Base-by-base conservation (phyloP, 2,329 filamentous ascomycete genomes). In the Geosmithia putterillii region DNA sequence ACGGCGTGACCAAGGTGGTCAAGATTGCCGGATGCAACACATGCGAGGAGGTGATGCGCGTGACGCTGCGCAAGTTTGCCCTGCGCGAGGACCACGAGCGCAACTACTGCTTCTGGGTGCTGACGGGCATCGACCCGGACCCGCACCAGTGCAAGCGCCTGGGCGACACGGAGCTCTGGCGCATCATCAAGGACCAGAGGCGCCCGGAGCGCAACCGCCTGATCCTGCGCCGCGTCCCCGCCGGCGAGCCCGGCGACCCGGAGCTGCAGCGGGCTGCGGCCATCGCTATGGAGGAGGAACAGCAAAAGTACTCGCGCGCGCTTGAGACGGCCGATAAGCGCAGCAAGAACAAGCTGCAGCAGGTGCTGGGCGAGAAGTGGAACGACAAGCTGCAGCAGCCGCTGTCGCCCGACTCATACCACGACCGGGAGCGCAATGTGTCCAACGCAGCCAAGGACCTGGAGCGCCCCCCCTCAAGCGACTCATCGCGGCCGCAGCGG, bases 91-190 rank as follows among this genome's bases (percentile, higher is more conserved):
- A 90, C 48, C 88, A 95, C 55, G 85, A 92, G 58, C 79, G 88
- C 54, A 95, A 94, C 56, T 96, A 95, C 65, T 95, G 89, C 67
- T 96, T 98, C 66, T 96, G 92, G 70, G 83, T 95, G 1, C 71
- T 96, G 46, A 82, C 86, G 51, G 90, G 89, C 42, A 69, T 87
- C 35, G 87, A 95, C 40, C 81, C 89, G 2, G 83, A 92, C 51
- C 83, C 87, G 23, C 76, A 74, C 41, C 80, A 88, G 56, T 94
- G 86, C 59, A 81, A 88, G 47, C 80, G 86, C 41, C 71, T 96
- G 35, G 81, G 82, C 28, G 92, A 98, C 55, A 81, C 79, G 4
- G 92, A 98, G 59, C 69, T 98, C 10, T 85, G 92, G 73, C 81
- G 86, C 47, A 86, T 96, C 44, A 94, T 94, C 62, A 88, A 87